phyloP scores from a whole-genome alignment of 1,139 yeast genomes.

The Scheffersomyces cryptocercus region DNA sequence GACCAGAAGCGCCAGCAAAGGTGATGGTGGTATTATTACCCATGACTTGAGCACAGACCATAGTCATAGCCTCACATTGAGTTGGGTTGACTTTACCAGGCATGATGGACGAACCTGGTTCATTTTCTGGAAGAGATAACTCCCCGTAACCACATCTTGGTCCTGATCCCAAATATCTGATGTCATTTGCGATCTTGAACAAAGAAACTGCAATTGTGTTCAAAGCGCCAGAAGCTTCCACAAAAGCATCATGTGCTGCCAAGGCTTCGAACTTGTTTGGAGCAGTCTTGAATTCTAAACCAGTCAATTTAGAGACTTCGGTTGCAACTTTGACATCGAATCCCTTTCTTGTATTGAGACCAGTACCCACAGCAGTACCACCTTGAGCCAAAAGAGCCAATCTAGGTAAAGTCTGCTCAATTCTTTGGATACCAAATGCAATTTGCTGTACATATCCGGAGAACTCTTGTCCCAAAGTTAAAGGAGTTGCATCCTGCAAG shows the following conservation, averaged over 20 bases:
- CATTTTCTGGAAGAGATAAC: constrained; percentile 22
- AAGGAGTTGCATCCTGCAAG: constrained; percentile 23
- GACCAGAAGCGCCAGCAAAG: constrained; percentile 23
- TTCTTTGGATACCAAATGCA: constrained; percentile 19
- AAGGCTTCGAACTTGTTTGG: constrained; percentile 24
- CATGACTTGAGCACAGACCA: constrained; percentile 22
- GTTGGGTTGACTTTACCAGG: constrained; percentile 25
- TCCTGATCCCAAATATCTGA: constrained; percentile 23
- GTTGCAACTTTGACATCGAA: constrained; percentile 18
- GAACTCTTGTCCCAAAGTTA: constrained; percentile 22
- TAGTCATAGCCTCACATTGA: constrained; percentile 23
- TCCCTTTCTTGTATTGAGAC: constrained; percentile 19
- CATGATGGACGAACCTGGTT: constrained; percentile 23
- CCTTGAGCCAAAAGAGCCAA: constrained; percentile 21
- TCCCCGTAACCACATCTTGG: constrained; percentile 25
- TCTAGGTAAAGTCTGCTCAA: constrained; percentile 18
- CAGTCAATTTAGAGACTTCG: constrained; percentile 17
- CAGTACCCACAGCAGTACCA: constrained; percentile 24
- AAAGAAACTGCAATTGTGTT: constrained; percentile 20
- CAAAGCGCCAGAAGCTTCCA: constrained; percentile 22
- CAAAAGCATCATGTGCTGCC: constrained; percentile 23
- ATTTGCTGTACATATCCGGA: constrained; percentile 22
- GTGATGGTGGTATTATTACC: constrained; percentile 23
- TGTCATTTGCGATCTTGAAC: constrained; percentile 22
- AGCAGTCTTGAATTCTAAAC: constrained; percentile 19